Evolutionary conservation across 2,329 filamentous ascomycete species (phyloP).

Genomic region (Cordyceps javanica): DNA sequence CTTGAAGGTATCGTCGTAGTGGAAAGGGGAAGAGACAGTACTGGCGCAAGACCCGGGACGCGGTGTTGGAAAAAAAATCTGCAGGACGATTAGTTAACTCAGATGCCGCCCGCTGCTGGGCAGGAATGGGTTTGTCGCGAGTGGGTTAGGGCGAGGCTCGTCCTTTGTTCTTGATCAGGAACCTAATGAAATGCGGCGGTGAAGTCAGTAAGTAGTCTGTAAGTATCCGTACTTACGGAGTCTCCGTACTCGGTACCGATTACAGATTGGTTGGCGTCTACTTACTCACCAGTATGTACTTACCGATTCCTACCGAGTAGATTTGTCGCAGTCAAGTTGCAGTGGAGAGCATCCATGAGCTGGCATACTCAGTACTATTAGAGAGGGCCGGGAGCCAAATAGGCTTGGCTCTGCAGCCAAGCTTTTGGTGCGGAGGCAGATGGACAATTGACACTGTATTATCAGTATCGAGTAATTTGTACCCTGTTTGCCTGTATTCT

Average conservation of each 20-base stretch:
- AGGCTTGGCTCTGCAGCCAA: constrained; percentile 3
- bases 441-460: background rate
- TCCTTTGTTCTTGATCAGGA: no score
- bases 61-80: background rate
- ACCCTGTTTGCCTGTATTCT: no score
- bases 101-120: background rate
- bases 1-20: background rate
- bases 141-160: background rate
- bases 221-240: no score
- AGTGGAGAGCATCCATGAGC: background rate
- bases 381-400: background rate
- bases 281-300: no score
- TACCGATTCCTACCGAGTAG: no score
- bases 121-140: background rate
- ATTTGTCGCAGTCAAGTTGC: background rate
- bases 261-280: background rate
- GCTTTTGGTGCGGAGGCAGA: background rate
- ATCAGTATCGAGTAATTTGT: no score
- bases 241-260: no score
- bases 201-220: no score
- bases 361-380: no score
- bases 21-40: background rate
- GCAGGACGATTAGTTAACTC: background rate
- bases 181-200: no score
- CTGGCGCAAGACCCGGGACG: background rate